A percentile compares a stretch with the other conserved stretches of the same genome.
Evolutionary conservation across 2,329 filamentous ascomycete species (phyloP).

Genomic region (Rutstroemia sp.): DNA sequence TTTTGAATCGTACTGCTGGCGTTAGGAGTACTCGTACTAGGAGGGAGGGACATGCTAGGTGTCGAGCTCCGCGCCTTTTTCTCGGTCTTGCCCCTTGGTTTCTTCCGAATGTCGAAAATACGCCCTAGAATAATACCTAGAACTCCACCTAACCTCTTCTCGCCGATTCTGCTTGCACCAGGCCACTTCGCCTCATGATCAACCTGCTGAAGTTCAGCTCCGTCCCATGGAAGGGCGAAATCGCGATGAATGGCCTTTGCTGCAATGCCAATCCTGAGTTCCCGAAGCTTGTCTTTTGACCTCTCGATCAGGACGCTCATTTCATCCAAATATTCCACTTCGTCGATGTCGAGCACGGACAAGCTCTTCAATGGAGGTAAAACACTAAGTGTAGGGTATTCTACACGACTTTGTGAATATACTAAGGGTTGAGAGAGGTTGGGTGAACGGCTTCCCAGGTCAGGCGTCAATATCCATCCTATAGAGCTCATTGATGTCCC

Average conservation of each 20-base stretch:
- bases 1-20: not conserved
- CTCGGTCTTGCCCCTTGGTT: conserved; percentile 21
- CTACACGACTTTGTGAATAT: conserved; percentile 52
- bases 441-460: conserved; percentile 15
- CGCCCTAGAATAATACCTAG: conserved; percentile 61
- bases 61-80: conserved; percentile 14
- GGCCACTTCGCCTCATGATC: conserved; percentile 51
- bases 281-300: conserved; percentile 57
- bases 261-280: conserved; percentile 68
- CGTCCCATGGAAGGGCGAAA: conserved; percentile 58
- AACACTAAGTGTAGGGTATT: conserved; percentile 74
- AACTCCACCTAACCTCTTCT: conserved; percentile 58
- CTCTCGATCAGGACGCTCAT: conserved; percentile 70
- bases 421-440: conserved; percentile 24
- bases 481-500: conserved; percentile 36
- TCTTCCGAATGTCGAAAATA: conserved; percentile 50
- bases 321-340: conserved; percentile 75
- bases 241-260: conserved; percentile 37
- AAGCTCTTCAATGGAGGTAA: conserved; percentile 68
- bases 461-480: conserved; percentile 31
- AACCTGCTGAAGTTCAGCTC: conserved; percentile 53
- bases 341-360: conserved; percentile 74
- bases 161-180: conserved; percentile 49
- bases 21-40: not conserved
- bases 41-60: not conserved